Evolutionary conservation across 805 yeast species (phyloP), one percentile per base, ranked within the genome.

Genomic region (Ogataea neopini): DNA sequence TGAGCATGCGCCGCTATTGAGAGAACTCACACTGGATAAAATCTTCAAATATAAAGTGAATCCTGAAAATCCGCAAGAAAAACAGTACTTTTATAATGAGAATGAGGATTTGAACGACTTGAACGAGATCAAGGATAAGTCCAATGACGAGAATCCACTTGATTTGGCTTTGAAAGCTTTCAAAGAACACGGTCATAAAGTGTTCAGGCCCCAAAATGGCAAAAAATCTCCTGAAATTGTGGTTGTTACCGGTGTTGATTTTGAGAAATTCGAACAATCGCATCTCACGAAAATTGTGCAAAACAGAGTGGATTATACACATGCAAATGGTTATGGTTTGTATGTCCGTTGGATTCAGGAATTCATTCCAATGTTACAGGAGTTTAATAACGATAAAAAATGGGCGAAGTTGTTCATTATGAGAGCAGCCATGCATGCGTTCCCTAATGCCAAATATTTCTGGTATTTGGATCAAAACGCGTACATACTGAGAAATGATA

Each of bases 341-440:
- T 92, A 89, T 60, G 80, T 87, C 19, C 78, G 97, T 50, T 90
- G 92, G 88, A 66, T 76, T 28, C 91, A 88, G 66, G 97, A 94
- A 63, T 91, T 88, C 66, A 60, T 79, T 14, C 91, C 92, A 6
- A 56, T 75, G 13, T 57, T 84, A 47, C 74, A 79, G 46, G 73
- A 74, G 30, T 65, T 74, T 57, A 67, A 71, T 49, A 65, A 68
- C 52, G 67, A 80, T 54, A 70, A 70, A 47, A 68, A 73, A 23
- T 87, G 96, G 94, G 76, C 81, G 26, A 80, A 83, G 53, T 60
- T 84, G 23, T 77, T 79, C 47, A 64, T 83, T 34, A 64, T 88
- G 62, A 77, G 95, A 51, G 94, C 91, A 36, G 97, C 98, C n/a
- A 82, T 92, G 84, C 80, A 79, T 64, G 94, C 96, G 0, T 90